These are phyloP conservation scores for Closterium sp. DNA, from an alignment of 139 green algal genomes.

Conservation along the genomic window DNA sequence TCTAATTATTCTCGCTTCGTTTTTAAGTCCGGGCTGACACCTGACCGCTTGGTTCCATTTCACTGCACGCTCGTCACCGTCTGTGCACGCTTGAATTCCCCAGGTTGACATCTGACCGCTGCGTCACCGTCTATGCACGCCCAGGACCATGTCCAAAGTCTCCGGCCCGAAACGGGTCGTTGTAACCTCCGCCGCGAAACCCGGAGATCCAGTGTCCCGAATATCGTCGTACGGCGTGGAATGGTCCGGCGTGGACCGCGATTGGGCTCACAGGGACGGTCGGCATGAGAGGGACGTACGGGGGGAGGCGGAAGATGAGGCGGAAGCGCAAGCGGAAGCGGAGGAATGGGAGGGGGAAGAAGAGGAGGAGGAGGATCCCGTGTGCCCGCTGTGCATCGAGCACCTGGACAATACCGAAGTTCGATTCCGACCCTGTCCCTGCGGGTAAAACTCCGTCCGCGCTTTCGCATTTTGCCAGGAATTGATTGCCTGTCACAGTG, in stretches of 20 bases:
- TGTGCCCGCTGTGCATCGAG: constrained; percentile 51
- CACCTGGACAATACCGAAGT: constrained; percentile 47
- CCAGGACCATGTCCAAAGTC: neutral
- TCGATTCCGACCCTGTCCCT: constrained; percentile 45
- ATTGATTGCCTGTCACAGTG: neutral
- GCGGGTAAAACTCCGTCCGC: constrained; percentile 25
- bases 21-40: too few relatives aligned
- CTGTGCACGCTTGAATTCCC: too few relatives aligned
- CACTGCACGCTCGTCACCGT: too few relatives aligned
- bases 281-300: neutral
- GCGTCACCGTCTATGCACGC: neutral
- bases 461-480: neutral
- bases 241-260: neutral
- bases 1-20: neutral
- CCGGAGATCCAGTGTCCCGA: neutral
- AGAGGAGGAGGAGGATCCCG: constrained; percentile 29
- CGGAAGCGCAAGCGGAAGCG: neutral
- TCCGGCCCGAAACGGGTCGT: neutral
- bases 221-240: neutral
- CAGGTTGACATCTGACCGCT: neutral
- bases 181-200: neutral
- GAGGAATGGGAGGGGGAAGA: neutral
- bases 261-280: neutral
- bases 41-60: too few relatives aligned
- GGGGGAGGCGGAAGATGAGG: neutral